phyloP scores from a whole-genome alignment of 75 land plant species.

The Cunninghamia lanceolata region DNA sequence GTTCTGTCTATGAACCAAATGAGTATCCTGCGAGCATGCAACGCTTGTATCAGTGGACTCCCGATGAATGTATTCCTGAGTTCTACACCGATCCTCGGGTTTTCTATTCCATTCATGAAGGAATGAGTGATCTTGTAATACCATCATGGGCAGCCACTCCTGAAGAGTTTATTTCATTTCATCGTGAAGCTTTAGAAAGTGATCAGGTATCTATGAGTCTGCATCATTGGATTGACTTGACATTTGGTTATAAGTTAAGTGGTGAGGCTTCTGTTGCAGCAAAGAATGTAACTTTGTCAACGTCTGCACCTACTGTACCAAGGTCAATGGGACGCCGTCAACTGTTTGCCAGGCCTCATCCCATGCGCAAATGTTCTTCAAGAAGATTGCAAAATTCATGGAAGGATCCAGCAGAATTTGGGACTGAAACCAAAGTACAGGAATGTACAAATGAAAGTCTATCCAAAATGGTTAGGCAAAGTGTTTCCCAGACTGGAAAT shows the following conservation, averaged over 20 bases:
- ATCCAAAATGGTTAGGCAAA: not conserved
- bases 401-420: not conserved
- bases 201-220: slow-evolving; percentile 63
- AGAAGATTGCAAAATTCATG: not conserved
- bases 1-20: slow-evolving; percentile 95
- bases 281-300: slow-evolving; percentile 79
- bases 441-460: not conserved
- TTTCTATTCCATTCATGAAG: slow-evolving; percentile 68
- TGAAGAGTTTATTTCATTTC: slow-evolving; percentile 81
- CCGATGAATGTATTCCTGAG: slow-evolving; percentile 96
- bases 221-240: slow-evolving; percentile 93
- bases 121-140: slow-evolving; percentile 81
- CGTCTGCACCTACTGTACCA: slow-evolving; percentile 49
- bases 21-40: slow-evolving; percentile 96
- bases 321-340: slow-evolving; percentile 77
- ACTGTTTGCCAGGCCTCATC: slow-evolving; percentile 79
- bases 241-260: slow-evolving; percentile 90
- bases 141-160: slow-evolving; percentile 77
- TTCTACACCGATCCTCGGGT: slow-evolving; percentile 83
- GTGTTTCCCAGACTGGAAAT: not conserved
- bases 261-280: slow-evolving; percentile 79
- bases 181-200: slow-evolving; percentile 79
- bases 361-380: slow-evolving; percentile 33
- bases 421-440: not conserved
- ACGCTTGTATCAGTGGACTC: slow-evolving; percentile 95